A percentile compares a stretch with the other conserved stretches of the same genome.
phyloP scores from a whole-genome alignment of 768 basidiomycete species.

The Lactarius deliciosus region DNA sequence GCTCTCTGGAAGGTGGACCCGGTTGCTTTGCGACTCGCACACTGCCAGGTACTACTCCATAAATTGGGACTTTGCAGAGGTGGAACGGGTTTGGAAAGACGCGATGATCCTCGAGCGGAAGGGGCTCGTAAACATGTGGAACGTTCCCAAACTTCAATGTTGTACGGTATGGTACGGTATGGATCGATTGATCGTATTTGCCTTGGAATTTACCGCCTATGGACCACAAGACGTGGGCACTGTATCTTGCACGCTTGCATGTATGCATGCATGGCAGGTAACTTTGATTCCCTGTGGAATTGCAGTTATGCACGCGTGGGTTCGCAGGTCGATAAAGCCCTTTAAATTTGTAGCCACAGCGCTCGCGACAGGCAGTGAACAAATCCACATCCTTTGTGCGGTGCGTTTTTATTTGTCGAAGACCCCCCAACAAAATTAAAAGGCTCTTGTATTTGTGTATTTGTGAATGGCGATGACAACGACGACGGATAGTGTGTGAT shows the following conservation, averaged over 20 bases:
- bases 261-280: no score
- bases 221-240: no score
- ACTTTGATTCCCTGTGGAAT: no score
- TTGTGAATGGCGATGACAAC: neutral
- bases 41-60: slow-evolving; percentile 1
- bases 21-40: no score
- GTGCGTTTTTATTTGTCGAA: no score
- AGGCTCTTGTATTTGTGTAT: neutral
- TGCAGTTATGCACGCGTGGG: no score
- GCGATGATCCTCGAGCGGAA: slow-evolving; percentile 1
- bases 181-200: neutral
- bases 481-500: neutral
- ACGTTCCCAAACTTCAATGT: neutral
- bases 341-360: no score
- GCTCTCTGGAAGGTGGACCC: slow-evolving; percentile 18
- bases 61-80: slow-evolving; percentile 19
- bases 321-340: no score
- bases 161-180: neutral
- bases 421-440: no score
- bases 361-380: no score
- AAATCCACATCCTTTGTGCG: no score
- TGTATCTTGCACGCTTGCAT: no score
- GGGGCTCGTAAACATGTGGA: slow-evolving; percentile 7
- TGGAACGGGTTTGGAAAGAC: slow-evolving; percentile 18
- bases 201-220: neutral